phyloP scores from a whole-genome alignment of 495 filamentous ascomycete genomes.

The Cenococcum geophilum region DNA sequence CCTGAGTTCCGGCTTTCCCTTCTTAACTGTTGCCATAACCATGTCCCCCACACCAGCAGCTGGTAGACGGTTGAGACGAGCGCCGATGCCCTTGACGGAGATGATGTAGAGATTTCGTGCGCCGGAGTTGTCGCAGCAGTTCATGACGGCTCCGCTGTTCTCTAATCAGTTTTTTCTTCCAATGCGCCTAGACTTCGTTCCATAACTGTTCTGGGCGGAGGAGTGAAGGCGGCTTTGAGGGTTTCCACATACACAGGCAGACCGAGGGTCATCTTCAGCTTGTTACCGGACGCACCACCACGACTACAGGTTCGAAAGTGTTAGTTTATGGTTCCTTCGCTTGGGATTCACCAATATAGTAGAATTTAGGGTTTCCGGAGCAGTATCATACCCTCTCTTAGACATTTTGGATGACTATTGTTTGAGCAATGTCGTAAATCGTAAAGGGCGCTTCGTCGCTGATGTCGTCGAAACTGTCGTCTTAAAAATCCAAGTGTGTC shows the following conservation, averaged over 20 bases:
- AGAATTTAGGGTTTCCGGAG: background rate
- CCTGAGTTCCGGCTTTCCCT: constrained; percentile 97
- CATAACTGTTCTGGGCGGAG: background rate
- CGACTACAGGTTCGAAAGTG: constrained; percentile 44
- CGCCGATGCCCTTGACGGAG: constrained; percentile 98
- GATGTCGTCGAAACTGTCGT: constrained; percentile 14
- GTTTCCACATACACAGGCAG: constrained; percentile 82
- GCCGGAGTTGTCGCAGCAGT: constrained; percentile 97
- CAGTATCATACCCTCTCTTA: constrained; percentile 23
- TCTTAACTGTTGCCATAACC: constrained; percentile 99
- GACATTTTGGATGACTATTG: constrained; percentile 25
- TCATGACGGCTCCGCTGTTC: constrained; percentile 86
- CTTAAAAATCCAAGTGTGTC: constrained; percentile 12
- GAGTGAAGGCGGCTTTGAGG: background rate
- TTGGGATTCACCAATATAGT: too few relatives aligned
- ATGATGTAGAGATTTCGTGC: constrained; percentile 99
- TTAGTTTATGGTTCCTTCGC: background rate
- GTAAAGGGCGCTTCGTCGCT: constrained; percentile 24
- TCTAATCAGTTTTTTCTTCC: constrained; percentile 22
- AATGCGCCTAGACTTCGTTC: constrained; percentile 3
- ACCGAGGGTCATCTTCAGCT: constrained; percentile 99
- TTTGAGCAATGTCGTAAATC: background rate
- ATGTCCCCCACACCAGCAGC: constrained; percentile 98
- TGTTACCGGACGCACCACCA: constrained; percentile 95
- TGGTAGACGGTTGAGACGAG: constrained; percentile 94